Percentiles rank a stretch among this genome's conserved stretches.
Evolutionary conservation across 768 basidiomycete species (phyloP).

Genomic region (Suillus alpinus): DNA sequence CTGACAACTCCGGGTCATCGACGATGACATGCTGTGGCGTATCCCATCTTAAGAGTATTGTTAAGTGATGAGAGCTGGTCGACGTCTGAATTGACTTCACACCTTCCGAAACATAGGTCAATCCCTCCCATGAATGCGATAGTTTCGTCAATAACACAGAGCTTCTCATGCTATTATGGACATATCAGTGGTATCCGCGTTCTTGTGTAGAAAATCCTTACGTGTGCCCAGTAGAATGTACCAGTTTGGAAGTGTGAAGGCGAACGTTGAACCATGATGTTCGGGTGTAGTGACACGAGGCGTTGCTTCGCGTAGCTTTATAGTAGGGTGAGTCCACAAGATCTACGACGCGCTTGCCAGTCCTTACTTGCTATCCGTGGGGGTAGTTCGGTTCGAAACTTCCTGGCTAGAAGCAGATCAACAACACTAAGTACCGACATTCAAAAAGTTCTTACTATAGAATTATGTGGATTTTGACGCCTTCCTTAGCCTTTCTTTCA

Average conservation of each 20-base stretch:
- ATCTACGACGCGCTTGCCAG: neutral
- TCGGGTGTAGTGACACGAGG: conserved; percentile 76
- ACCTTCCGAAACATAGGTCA: conserved; percentile 91
- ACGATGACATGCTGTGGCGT: conserved; percentile 89
- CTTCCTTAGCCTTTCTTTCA: conserved; percentile 89
- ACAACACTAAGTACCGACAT: neutral
- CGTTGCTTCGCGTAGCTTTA: conserved; percentile 82
- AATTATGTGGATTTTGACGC: conserved; percentile 94
- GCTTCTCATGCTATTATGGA: conserved; percentile 80
- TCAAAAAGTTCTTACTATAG: conserved; percentile 63
- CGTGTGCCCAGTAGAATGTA: conserved; percentile 98
- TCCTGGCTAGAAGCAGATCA: conserved; percentile 62
- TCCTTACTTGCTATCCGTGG: conserved; percentile 84
- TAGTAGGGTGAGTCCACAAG: conserved; percentile 7
- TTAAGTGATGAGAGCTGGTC: neutral
- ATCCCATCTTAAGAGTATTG: conserved; percentile 68
- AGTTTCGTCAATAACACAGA: conserved; percentile 95
- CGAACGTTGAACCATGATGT: conserved; percentile 95
- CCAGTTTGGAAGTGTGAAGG: conserved; percentile 97
- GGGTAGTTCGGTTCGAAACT: conserved; percentile 93
- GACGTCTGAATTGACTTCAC: neutral
- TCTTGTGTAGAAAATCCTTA: conserved; percentile 35
- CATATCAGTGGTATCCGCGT: conserved; percentile 2
- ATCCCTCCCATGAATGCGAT: conserved; percentile 98
- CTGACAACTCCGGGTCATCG: conserved; percentile 72